Percentiles rank a stretch among this genome's conserved stretches.
These are phyloP conservation scores for Crithidia bombi DNA, from an alignment of 208 protist genomes.

Conservation along the genomic window DNA sequence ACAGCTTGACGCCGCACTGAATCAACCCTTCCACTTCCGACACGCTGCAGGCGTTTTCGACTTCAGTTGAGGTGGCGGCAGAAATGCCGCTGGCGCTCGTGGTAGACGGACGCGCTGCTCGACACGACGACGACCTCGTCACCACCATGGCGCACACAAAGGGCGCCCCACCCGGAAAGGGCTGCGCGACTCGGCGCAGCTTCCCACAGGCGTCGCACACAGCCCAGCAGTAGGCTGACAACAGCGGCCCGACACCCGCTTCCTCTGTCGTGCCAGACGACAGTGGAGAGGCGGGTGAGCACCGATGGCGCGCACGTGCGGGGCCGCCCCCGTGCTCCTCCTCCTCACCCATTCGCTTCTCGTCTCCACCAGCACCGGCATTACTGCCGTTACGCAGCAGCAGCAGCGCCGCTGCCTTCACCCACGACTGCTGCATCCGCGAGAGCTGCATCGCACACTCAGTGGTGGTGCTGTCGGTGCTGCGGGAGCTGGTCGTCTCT, in stretches of 20 bases:
- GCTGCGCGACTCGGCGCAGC: constrained; percentile 80
- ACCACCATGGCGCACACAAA: constrained; percentile 78
- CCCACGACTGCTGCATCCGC: constrained; percentile 43
- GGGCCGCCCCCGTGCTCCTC: neutral
- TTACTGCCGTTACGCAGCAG: constrained; percentile 36
- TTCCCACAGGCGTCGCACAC: constrained; percentile 82
- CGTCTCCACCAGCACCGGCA: neutral
- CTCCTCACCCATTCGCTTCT: neutral
- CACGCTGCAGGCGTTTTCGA: constrained; percentile 46
- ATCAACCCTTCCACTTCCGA: constrained; percentile 61
- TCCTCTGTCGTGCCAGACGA: neutral
- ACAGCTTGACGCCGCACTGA: constrained; percentile 28
- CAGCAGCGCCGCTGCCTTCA: constrained; percentile 33
- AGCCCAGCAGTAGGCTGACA: constrained; percentile 81
- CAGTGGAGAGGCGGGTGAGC: neutral
- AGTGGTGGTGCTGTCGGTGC: neutral
- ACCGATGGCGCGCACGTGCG: neutral
- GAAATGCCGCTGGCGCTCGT: neutral
- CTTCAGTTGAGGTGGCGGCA: neutral
- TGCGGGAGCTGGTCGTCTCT: neutral
- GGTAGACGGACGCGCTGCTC: constrained; percentile 4
- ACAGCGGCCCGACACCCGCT: constrained; percentile 37
- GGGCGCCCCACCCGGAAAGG: constrained; percentile 79
- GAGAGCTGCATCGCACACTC: constrained; percentile 20
- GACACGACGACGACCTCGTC: constrained; percentile 29